phyloP scores from a whole-genome alignment of 257 asterid genomes.

The Solanum microdontum region DNA sequence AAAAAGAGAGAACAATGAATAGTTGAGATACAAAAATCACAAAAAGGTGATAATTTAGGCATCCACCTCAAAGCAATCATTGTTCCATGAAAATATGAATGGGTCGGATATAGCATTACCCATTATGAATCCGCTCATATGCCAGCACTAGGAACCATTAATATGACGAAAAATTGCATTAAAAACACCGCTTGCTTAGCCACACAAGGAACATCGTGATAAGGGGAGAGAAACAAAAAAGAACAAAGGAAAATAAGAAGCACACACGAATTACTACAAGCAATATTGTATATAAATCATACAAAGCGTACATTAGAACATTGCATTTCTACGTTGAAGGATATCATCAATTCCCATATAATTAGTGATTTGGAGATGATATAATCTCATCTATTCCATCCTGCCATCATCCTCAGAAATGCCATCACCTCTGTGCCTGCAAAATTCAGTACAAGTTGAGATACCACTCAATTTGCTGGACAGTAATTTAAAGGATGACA shows the following conservation, averaged over 20 bases:
- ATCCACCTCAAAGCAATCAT: not conserved
- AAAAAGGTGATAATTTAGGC: too few species aligned
- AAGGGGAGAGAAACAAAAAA: not conserved
- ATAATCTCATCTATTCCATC: conserved; percentile 24
- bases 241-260: not conserved
- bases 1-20: not conserved
- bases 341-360: not conserved
- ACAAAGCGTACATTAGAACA: conserved; percentile 8
- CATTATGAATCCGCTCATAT: not conserved
- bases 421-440: conserved; percentile 75
- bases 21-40: not conserved
- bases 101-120: not conserved
- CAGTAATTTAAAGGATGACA: not conserved
- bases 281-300: conserved; percentile 9
- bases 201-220: not conserved
- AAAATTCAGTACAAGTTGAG: not conserved
- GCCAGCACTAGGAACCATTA: not conserved
- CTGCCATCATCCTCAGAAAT: conserved; percentile 48
- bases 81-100: not conserved
- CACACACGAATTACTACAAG: not conserved
- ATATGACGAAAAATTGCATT: not conserved
- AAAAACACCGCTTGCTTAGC: not conserved
- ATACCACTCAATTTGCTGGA: not conserved
- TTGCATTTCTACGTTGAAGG: conserved; percentile 1
- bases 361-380: conserved; percentile 3